phyloP scores from a whole-genome alignment of 2,329 filamentous ascomycete species.

The Didymosphaeria variabile region DNA sequence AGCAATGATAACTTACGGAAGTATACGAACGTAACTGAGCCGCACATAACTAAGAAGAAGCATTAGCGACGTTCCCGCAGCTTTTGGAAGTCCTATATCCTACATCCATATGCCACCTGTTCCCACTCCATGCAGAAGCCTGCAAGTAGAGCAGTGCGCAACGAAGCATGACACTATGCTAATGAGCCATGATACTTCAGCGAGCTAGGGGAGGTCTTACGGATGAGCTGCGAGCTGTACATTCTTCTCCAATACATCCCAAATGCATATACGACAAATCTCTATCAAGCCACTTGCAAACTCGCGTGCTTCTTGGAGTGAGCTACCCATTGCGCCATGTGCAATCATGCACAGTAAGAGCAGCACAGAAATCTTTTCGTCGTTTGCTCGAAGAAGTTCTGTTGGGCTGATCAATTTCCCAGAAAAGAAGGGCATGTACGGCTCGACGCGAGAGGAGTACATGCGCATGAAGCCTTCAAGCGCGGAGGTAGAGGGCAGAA shows the following conservation, averaged over 20 bases:
- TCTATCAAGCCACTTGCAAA: constrained; percentile 18
- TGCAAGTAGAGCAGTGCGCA: constrained; percentile 71
- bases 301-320: constrained; percentile 11
- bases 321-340: constrained; percentile 16
- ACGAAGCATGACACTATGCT: constrained; percentile 59
- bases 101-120: constrained; percentile 71
- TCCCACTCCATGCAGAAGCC: constrained; percentile 72
- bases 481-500: constrained; percentile 64
- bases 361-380: constrained; percentile 15
- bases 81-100: neutral
- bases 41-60: constrained; percentile 1
- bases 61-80: neutral
- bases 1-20: constrained; percentile 13
- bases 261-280: constrained; percentile 66
- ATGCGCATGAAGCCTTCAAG: constrained; percentile 59
- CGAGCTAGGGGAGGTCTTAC: neutral
- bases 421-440: constrained; percentile 17
- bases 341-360: constrained; percentile 18
- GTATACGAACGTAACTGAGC: constrained; percentile 16
- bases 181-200: neutral
- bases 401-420: neutral
- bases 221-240: constrained; percentile 50
- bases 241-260: constrained; percentile 60
- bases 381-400: constrained; percentile 2
- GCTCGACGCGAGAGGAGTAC: constrained; percentile 17